A percentile compares a stretch with the other conserved stretches of the same genome.
Evolutionary conservation across 2,329 filamentous ascomycete species (phyloP).

Genomic region (Diaporthe humulicola): DNA sequence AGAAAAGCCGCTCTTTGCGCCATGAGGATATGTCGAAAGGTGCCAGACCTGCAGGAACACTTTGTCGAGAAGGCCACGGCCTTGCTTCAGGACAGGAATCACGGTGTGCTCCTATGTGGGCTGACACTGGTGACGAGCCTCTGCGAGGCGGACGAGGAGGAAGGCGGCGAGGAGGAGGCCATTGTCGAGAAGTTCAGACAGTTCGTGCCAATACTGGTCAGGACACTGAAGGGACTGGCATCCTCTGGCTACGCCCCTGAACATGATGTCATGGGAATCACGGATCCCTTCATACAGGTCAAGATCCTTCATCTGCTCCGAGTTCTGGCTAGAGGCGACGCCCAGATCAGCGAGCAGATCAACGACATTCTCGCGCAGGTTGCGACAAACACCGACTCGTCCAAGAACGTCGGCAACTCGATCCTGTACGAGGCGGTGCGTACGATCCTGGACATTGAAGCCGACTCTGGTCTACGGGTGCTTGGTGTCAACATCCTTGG

Average conservation of each 20-base stretch:
- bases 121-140: slow-evolving; percentile 91
- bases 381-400: slow-evolving; percentile 96
- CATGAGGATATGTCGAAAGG: slow-evolving; percentile 98
- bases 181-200: slow-evolving; percentile 93
- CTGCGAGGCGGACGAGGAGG: slow-evolving; percentile 94
- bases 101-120: slow-evolving; percentile 93
- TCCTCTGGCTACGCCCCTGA: slow-evolving; percentile 97
- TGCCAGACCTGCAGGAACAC: slow-evolving; percentile 96
- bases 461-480: slow-evolving; percentile 93
- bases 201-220: slow-evolving; percentile 86
- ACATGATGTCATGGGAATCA: slow-evolving; percentile 98
- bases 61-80: slow-evolving; percentile 94
- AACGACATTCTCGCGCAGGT: slow-evolving; percentile 99
- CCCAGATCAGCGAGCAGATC: slow-evolving; percentile 93
- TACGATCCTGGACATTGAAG: slow-evolving; percentile 98
- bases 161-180: slow-evolving; percentile 89
- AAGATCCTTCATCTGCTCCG: slow-evolving; percentile 91
- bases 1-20: slow-evolving; percentile 98
- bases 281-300: slow-evolving; percentile 96
- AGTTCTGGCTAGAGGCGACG: slow-evolving; percentile 88
- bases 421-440: slow-evolving; percentile 98
- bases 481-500: slow-evolving; percentile 98
- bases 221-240: slow-evolving; percentile 90
- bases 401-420: slow-evolving; percentile 98
- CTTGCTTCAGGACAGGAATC: slow-evolving; percentile 91